Evolutionary conservation across 139 green algal genomes (phyloP).

Genomic region (Ettlia oleoabundans): DNA sequence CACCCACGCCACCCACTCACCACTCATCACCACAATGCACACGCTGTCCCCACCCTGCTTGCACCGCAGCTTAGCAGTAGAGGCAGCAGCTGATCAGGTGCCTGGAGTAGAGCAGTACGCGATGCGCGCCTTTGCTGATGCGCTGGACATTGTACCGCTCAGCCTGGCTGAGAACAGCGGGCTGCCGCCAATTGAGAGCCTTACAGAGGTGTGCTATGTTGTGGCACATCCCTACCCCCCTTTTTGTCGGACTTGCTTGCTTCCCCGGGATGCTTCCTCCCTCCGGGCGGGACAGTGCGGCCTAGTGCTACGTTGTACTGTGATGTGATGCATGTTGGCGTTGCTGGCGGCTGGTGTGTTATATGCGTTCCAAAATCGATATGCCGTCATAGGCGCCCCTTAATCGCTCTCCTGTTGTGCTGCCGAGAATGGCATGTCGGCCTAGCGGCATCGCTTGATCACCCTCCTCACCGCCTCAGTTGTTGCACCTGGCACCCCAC

Average conservation of each 20-base stretch:
- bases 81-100: conserved; percentile 81
- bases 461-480: too few relatives aligned
- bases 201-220: conserved; percentile 82
- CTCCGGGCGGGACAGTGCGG: too few relatives aligned
- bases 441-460: too few relatives aligned
- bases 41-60: background rate
- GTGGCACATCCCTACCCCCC: background rate
- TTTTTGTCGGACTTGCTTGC: too few relatives aligned
- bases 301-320: too few relatives aligned
- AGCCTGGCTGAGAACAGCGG: conserved; percentile 97
- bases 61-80: conserved; percentile 88
- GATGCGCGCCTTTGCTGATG: conserved; percentile 96
- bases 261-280: too few relatives aligned
- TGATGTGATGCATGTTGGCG: background rate
- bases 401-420: too few relatives aligned
- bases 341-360: background rate
- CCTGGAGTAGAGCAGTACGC: conserved; percentile 94
- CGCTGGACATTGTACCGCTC: conserved; percentile 91
- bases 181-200: conserved; percentile 89
- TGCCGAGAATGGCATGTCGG: too few relatives aligned
- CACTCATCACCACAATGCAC: background rate
- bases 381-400: too few relatives aligned
- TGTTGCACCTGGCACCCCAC: too few relatives aligned
- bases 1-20: too few relatives aligned
- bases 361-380: too few relatives aligned